A percentile compares a stretch with the other conserved stretches of the same genome.
Evolutionary conservation across 768 basidiomycete genomes (phyloP).

Genomic region (Nidula microcarpa): DNA sequence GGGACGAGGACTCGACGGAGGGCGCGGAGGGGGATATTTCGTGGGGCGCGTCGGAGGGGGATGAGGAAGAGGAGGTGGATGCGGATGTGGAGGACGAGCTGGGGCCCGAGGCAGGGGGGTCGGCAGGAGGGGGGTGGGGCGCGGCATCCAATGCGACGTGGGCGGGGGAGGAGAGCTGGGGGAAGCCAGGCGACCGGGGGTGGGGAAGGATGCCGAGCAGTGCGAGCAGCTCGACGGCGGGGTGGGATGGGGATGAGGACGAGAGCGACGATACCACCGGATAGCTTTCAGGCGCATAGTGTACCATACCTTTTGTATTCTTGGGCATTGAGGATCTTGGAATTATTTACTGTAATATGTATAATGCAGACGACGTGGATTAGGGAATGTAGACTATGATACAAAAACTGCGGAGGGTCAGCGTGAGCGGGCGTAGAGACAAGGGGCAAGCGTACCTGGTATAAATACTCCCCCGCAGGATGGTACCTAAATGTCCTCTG

Average conservation of each 20-base stretch:
- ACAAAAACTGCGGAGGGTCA: slow-evolving; percentile 18
- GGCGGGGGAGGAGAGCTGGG: slow-evolving; percentile 2
- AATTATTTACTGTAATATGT: too few species aligned
- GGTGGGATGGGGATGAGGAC: slow-evolving; percentile 46
- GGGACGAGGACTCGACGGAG: slow-evolving; percentile 23
- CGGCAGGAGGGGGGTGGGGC: slow-evolving; percentile 1
- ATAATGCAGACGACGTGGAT: too few species aligned
- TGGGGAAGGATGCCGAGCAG: slow-evolving; percentile 5
- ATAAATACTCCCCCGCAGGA: too few species aligned
- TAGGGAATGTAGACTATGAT: slow-evolving; percentile 14
- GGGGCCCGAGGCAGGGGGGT: slow-evolving; percentile 15
- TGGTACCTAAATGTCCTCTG: too few species aligned
- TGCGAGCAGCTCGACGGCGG: slow-evolving; percentile 28
- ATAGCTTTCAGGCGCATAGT: too few species aligned
- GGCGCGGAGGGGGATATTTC: slow-evolving; percentile 41
- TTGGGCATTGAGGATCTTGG: too few species aligned
- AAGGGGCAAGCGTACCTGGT: slow-evolving; percentile 21
- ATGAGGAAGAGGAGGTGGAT: slow-evolving; percentile 19
- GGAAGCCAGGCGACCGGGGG: slow-evolving; percentile 5
- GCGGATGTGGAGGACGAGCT: slow-evolving; percentile 11
- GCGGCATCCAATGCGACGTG: slow-evolving; percentile 8
- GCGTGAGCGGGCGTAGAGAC: too few species aligned
- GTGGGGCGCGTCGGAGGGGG: slow-evolving; percentile 35
- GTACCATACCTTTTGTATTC: too few species aligned
- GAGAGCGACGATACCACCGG: slow-evolving; percentile 35